phyloP scores from a whole-genome alignment of 345 rosid genomes.

The Hibiscus tridactylites region DNA sequence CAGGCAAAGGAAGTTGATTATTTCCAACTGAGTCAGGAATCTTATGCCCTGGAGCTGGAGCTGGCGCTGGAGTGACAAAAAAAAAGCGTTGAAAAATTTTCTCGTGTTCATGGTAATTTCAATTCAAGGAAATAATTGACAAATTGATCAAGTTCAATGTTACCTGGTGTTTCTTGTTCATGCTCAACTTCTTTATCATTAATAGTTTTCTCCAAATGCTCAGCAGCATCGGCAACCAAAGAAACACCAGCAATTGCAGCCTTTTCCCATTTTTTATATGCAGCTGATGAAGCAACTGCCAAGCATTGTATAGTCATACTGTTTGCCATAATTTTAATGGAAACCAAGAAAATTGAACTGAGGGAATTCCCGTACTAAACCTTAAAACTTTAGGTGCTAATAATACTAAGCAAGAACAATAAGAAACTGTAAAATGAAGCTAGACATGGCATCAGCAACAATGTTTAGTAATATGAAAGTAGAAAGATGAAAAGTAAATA shows the following conservation, averaged over 20 bases:
- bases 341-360: conserved; percentile 2
- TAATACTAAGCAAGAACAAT: conserved; percentile 1
- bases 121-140: conserved; percentile 16
- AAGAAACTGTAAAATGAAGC: not conserved
- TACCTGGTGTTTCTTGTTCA: conserved; percentile 35
- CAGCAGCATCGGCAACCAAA: conserved; percentile 99
- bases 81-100: conserved; percentile 6
- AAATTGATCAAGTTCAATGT: conserved; percentile 15
- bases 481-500: not conserved
- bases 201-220: conserved; percentile 74
- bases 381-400: not conserved
- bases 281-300: conserved; percentile 48
- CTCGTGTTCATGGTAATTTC: conserved; percentile 5
- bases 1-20: conserved; percentile 30
- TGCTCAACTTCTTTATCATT: conserved; percentile 45
- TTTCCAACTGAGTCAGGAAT: conserved; percentile 5
- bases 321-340: not conserved
- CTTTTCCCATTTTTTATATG: conserved; percentile 91
- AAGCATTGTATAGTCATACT: conserved; percentile 17
- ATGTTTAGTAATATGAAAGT: not conserved
- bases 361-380: not conserved
- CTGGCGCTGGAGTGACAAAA: conserved; percentile 32
- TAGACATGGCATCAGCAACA: not conserved
- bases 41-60: conserved; percentile 33
- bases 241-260: conserved; percentile 99